phyloP scores from a whole-genome alignment of 192 early-diverging fungal species.

The Gonapodya sp. region DNA sequence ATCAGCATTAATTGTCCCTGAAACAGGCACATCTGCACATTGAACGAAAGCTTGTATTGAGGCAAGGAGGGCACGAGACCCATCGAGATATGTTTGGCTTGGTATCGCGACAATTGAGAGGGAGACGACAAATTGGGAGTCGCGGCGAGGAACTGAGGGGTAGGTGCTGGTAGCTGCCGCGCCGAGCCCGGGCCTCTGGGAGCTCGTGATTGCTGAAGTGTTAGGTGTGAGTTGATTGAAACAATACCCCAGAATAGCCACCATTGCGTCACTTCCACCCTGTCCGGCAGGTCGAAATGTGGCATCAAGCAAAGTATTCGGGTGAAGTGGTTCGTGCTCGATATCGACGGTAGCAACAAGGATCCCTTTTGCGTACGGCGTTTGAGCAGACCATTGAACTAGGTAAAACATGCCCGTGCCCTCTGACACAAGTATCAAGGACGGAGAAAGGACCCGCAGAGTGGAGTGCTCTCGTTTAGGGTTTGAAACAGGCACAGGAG shows the following conservation, averaged over 20 bases:
- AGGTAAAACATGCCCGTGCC: neutral
- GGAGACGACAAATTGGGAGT: neutral
- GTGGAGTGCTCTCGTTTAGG: neutral
- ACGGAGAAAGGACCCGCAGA: neutral
- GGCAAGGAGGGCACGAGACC: too few relatives aligned
- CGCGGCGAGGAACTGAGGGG: neutral
- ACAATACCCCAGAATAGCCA: neutral
- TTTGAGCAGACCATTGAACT: neutral
- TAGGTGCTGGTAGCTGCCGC: neutral
- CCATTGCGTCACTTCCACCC: neutral
- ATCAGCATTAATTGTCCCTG: neutral
- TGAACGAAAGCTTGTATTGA: too few relatives aligned
- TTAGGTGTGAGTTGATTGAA: neutral
- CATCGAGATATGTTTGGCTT: neutral
- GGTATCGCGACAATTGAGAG: neutral
- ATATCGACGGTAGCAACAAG: neutral
- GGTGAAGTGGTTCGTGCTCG: neutral
- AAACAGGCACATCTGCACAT: neutral
- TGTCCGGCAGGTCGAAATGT: too few relatives aligned
- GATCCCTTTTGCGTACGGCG: neutral
- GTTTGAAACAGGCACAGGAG: too few relatives aligned
- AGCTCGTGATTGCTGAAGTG: neutral
- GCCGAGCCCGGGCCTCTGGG: too few relatives aligned
- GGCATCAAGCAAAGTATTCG: neutral
- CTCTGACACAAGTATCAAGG: neutral